phyloP scores from a whole-genome alignment of 31 red algal genomes.

The Porphyra umbilicalis region DNA sequence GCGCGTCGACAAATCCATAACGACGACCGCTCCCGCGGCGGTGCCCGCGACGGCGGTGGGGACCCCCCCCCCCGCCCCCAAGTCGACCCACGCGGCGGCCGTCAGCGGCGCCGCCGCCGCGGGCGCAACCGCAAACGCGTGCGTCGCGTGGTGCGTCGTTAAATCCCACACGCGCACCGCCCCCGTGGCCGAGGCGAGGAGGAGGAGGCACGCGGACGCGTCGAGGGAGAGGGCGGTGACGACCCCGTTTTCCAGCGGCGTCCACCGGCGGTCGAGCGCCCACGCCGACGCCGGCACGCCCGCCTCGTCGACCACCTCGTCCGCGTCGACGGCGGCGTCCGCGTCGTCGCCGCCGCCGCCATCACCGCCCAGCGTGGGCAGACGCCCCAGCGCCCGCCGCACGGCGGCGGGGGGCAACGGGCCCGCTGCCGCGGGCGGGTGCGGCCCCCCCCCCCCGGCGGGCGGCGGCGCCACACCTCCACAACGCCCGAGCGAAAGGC shows the following conservation, averaged over 20 bases:
- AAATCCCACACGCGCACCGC: conserved; percentile 32
- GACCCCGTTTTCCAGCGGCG: conserved; percentile 18
- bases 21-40: conserved; percentile 6
- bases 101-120: conserved; percentile 6
- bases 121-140: conserved; percentile 14
- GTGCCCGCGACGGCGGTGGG: conserved; percentile 12
- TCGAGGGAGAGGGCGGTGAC: conserved; percentile 23
- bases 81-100: not conserved
- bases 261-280: not conserved
- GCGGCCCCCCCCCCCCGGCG: not conserved
- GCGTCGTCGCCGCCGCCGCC: not conserved
- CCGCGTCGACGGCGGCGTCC: not conserved
- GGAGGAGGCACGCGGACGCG: conserved; percentile 27
- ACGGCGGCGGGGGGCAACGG: not conserved
- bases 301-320: not conserved
- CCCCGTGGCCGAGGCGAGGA: conserved; percentile 27
- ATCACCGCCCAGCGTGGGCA: not conserved
- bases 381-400: not conserved
- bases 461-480: not conserved
- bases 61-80: conserved; percentile 24
- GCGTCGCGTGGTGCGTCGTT: conserved; percentile 13
- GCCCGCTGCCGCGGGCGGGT: not conserved
- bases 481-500: not conserved
- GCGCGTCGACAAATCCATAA: not conserved
- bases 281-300: not conserved